These are phyloP conservation scores for Panellus pusillus DNA, from an alignment of 768 basidiomycete species.

Conservation along the genomic window DNA sequence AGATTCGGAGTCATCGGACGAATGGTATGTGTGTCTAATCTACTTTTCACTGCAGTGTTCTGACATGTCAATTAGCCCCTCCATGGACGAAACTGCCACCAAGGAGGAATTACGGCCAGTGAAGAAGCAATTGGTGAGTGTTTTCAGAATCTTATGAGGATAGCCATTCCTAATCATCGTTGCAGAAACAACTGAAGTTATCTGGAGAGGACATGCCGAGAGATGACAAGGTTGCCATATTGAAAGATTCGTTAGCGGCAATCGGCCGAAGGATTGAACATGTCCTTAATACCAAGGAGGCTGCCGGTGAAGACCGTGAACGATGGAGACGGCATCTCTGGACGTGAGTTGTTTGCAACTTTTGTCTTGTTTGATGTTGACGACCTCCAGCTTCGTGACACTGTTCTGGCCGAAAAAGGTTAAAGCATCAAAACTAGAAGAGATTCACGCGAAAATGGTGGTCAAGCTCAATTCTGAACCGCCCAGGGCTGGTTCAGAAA, in stretches of 20 bases:
- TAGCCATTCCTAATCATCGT: background rate
- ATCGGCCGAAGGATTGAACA: constrained; percentile 91
- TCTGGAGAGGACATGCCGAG: constrained; percentile 92
- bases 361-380: constrained; percentile 3
- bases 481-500: constrained; percentile 58
- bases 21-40: constrained; percentile 62
- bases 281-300: constrained; percentile 74
- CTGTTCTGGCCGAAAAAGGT: constrained; percentile 98
- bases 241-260: constrained; percentile 93
- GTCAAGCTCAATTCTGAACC: constrained; percentile 68
- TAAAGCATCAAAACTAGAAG: constrained; percentile 88
- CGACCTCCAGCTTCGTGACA: constrained; percentile 73
- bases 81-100: constrained; percentile 91
- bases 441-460: constrained; percentile 96
- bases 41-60: constrained; percentile 8
- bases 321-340: constrained; percentile 94
- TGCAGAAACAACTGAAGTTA: constrained; percentile 90
- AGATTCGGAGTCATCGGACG: constrained; percentile 89
- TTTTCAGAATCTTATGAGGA: background rate
- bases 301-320: constrained; percentile 78
- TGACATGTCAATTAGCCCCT: constrained; percentile 55
- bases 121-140: constrained; percentile 87
- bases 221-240: constrained; percentile 93
- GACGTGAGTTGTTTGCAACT: constrained; percentile 63
- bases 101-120: constrained; percentile 96